Percentiles rank a stretch among this genome's conserved stretches.
Conservation (phyloP, 768 basidiomycete species). For the Hysterangium stoloniferum region DNA sequence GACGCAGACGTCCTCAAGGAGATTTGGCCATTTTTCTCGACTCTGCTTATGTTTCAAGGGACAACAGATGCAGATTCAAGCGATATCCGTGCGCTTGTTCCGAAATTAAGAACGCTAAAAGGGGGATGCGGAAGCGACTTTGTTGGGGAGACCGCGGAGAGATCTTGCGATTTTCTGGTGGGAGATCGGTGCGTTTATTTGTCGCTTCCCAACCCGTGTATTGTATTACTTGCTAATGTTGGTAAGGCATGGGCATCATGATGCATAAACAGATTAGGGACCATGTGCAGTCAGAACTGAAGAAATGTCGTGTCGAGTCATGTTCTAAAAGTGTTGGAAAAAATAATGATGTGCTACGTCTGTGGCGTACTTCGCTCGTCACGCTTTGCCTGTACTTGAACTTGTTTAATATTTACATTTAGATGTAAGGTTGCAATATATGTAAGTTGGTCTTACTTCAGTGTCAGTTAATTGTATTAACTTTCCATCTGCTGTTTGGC, state of each 20-base stretch:
- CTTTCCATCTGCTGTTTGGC: background rate
- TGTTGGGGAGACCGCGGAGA: background rate
- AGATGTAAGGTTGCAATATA: background rate
- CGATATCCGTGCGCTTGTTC: background rate
- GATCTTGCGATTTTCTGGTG: background rate
- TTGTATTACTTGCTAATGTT: background rate
- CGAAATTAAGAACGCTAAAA: background rate
- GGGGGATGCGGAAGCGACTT: background rate
- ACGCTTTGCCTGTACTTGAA: background rate
- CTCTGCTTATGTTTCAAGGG: background rate
- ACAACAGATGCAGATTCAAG: background rate
- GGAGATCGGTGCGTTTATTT: background rate
- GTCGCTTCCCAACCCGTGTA: background rate
- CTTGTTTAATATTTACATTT: background rate
- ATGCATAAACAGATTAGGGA: background rate
- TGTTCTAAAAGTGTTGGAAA: background rate
- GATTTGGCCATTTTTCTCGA: background rate
- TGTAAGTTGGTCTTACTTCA: background rate
- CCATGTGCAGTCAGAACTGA: background rate
- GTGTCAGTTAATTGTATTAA: background rate
- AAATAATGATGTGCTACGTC: background rate
- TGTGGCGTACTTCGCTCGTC: background rate
- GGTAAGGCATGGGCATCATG: background rate
- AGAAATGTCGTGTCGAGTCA: background rate
- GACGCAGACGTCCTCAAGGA: background rate